Evolutionary conservation across 345 rosid genomes (phyloP), one percentile per base, ranked within the genome.

Genomic region (Gossypium longicalyx): DNA sequence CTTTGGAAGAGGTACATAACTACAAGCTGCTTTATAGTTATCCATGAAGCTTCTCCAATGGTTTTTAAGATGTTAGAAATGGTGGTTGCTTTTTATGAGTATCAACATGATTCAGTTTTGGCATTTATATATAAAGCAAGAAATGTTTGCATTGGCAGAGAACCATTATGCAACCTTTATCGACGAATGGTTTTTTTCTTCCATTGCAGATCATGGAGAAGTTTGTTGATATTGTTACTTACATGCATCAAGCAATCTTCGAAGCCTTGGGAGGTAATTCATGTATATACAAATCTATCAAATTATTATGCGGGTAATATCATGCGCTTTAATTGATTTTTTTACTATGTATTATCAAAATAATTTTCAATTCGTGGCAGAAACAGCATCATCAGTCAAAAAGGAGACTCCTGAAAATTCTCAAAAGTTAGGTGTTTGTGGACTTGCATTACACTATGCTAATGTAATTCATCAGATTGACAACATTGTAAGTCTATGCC

Each of bases 381-480:
- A 85, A 41, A 47, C 2, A 73, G 72, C 27, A 22, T 57, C 76
- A 63, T 20, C 53, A 68, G 80, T 52, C 45, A 10, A 11, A 15
- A 67, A 77, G 74, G 85, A 76, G 43, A 65, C 71, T 5, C 64
- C 64, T 48, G 74, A 73, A 63, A 76, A 79, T 76, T 78, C 81
- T 62, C 86, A 82, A 71, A 89, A 86, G 70, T 83, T 94, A 76
- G 98, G 98, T 66, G 80, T 70, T 77, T 91, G 89, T 47, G 98
- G 98, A 78, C 98, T 94, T 74, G 90, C 98, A 54, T 82, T 93
- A 83, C 98, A 94, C 81, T 93, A 94, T 67, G 98, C 98, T 78
- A 91, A 93, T 79, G 53, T 94, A 65, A 86, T 94, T 76, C 88
- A 87, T 75, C 97, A 89, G 82, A 92, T 94, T 59, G 96, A 94